Conservation (phyloP, 2,329 filamentous ascomycete genomes). For the Aspergillus sp. region DNA sequence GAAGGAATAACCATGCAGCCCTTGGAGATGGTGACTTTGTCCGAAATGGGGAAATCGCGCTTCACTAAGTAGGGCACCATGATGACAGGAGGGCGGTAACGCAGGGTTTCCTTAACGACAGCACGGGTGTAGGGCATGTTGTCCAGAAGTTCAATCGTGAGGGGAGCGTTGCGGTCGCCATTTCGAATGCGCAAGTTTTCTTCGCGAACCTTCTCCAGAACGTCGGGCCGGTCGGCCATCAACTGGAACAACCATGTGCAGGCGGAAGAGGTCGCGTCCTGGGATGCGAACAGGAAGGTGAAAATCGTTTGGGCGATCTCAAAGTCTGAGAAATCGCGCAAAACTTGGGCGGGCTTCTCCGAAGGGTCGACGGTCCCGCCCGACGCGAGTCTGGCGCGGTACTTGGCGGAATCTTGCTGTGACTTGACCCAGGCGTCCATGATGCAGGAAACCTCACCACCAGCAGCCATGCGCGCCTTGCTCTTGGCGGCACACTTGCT, state of each 20-base stretch:
- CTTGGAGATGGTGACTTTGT: conserved; percentile 85
- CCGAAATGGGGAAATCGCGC: conserved; percentile 87
- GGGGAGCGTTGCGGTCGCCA: conserved; percentile 60
- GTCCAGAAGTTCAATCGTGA: conserved; percentile 81
- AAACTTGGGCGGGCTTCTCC: conserved; percentile 72
- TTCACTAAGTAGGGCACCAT: conserved; percentile 95
- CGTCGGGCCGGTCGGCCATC: conserved; percentile 85
- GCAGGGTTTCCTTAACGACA: conserved; percentile 81
- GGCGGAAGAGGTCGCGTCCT: conserved; percentile 92
- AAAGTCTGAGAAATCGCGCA: conserved; percentile 80
- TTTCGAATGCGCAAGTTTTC: conserved; percentile 74
- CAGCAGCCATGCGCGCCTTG: conserved; percentile 83
- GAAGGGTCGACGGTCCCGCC: conserved; percentile 59
- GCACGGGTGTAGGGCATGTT: conserved; percentile 83
- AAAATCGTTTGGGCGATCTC: conserved; percentile 92
- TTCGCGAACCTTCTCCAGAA: conserved; percentile 80
- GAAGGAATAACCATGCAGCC: conserved; percentile 92
- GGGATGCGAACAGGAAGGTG: conserved; percentile 93
- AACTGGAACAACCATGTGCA: conserved; percentile 93
- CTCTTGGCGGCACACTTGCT: conserved; percentile 85
- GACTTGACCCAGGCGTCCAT: conserved; percentile 90
- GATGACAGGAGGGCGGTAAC: conserved; percentile 90
- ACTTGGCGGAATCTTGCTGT: conserved; percentile 77
- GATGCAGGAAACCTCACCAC: conserved; percentile 80
- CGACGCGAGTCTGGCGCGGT: conserved; percentile 67